Base-by-base conservation (phyloP, 352 stramenopile species). In the Paralagenidium karlingii region DNA sequence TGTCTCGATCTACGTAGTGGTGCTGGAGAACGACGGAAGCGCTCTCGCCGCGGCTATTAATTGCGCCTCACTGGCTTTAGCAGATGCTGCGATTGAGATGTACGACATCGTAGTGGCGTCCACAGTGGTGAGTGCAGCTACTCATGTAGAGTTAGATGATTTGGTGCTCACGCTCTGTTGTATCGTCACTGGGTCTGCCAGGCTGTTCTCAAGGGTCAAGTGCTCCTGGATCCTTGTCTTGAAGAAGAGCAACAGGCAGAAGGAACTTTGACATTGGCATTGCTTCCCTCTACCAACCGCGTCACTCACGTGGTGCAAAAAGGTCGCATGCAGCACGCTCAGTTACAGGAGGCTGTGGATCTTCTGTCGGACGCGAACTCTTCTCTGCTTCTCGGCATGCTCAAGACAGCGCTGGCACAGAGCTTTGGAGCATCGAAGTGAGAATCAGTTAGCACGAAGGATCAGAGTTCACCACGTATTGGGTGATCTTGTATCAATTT, bases 11-110 rank as follows among this genome's bases (percentile, higher is more conserved):
- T 88, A 90, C 45, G 66, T 89, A 20, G 82, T 87, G 11, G 77
- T 96, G 43, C 64, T 96, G 15, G 68, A 90, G 41, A 69, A 76
- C 21, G 78, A 94, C 40, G 84, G 84, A 29, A 68, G 79, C 9
- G 80, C 88, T 10, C 64, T 92, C 11, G 68, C 76, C 11, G 74
- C 82, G 4, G 73, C 79, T 13, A 81, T 94, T 40, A 89, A 85
- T 40, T 85, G 68, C 31, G 83, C 84, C 22, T 95, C 81, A 16
- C 58, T 96, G 21, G 84, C 84, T 18, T 61, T 96, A 5, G 74
- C 78, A 7, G 79, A 96, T 37, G 82, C 80, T 6, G 81, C 78
- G 0, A 77, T 96, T n/a, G 84, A 96, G 57, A 90, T 96, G 63
- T 90, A 83, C 39, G 84, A 95, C 53, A 60, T 95, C 20, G 82